phyloP scores from a whole-genome alignment of 768 basidiomycete genomes.

The Candolleomyces aberdarensis region DNA sequence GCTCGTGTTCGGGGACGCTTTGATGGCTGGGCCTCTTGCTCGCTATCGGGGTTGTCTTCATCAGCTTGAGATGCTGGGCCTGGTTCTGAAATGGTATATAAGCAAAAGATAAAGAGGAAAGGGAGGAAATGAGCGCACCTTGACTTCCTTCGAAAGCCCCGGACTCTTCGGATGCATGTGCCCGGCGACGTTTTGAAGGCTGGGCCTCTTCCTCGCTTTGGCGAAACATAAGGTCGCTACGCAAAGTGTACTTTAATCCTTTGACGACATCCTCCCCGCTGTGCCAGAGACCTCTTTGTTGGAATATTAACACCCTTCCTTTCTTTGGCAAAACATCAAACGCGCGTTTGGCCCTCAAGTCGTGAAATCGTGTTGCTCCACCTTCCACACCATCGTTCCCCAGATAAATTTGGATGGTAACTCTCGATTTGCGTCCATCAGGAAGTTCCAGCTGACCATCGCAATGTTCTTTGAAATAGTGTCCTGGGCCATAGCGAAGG shows the following conservation, averaged over 20 bases:
- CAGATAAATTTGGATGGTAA: slow-evolving; percentile 45
- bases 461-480: slow-evolving; percentile 39
- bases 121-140: too few relatives aligned
- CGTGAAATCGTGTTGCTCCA: slow-evolving; percentile 39
- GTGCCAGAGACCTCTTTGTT: slow-evolving; percentile 38
- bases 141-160: too few relatives aligned
- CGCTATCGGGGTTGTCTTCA: too few relatives aligned
- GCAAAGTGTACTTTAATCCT: slow-evolving; percentile 39
- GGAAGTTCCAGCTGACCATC: slow-evolving; percentile 35
- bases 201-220: not conserved
- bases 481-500: slow-evolving; percentile 39
- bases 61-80: too few relatives aligned
- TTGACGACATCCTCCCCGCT: slow-evolving; percentile 39
- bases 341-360: slow-evolving; percentile 19
- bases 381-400: slow-evolving; percentile 35
- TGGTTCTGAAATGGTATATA: too few relatives aligned
- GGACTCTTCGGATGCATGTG: too few relatives aligned
- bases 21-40: too few relatives aligned
- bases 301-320: slow-evolving; percentile 43
- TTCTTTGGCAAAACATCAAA: slow-evolving; percentile 41
- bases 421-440: slow-evolving; percentile 34
- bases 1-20: too few relatives aligned
- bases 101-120: too few relatives aligned
- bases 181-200: too few relatives aligned
- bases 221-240: slow-evolving; percentile 39